Evolutionary conservation across 352 stramenopile genomes (phyloP).

Genomic region (Phytophthora gonapodyides): DNA sequence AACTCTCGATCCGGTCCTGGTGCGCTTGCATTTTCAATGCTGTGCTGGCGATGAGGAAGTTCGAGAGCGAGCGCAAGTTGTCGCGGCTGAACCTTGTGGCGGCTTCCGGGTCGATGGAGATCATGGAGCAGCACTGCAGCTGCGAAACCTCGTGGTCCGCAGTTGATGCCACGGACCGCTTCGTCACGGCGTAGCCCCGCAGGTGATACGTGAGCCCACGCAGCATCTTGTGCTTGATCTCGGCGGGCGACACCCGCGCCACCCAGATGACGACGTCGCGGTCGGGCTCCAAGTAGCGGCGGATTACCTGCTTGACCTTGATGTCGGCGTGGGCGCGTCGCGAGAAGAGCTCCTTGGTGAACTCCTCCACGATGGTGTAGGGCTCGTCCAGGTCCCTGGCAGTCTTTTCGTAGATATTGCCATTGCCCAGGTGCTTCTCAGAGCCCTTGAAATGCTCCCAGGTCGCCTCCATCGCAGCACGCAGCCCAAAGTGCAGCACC

Average conservation of each 20-base stretch:
- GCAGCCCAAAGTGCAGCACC: conserved; percentile 27
- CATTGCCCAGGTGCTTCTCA: conserved; percentile 31
- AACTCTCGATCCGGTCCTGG: conserved; percentile 49
- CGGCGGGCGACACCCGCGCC: conserved; percentile 27
- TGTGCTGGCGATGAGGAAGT: conserved; percentile 44
- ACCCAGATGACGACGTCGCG: conserved; percentile 38
- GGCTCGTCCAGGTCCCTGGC: conserved; percentile 34
- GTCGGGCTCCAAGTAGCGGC: conserved; percentile 32
- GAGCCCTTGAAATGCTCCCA: conserved; percentile 37
- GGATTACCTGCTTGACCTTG: conserved; percentile 32
- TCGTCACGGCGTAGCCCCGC: conserved; percentile 39
- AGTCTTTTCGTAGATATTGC: conserved; percentile 30
- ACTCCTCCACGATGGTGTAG: conserved; percentile 38
- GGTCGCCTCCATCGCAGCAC: conserved; percentile 23
- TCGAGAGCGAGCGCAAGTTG: conserved; percentile 34
- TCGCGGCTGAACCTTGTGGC: conserved; percentile 22
- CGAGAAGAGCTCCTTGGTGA: conserved; percentile 27
- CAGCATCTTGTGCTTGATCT: conserved; percentile 32
- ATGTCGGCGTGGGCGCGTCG: conserved; percentile 24
- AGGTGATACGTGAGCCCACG: conserved; percentile 34
- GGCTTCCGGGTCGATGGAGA: conserved; percentile 33
- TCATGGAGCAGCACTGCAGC: conserved; percentile 36
- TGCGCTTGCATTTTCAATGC: conserved; percentile 36
- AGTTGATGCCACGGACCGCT: conserved; percentile 33
- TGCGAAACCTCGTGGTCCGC: conserved; percentile 23